Evolutionary conservation across 2,329 filamentous ascomycete genomes (phyloP), one percentile per base, ranked within the genome.

Genomic region (Dactylellina cionopaga): DNA sequence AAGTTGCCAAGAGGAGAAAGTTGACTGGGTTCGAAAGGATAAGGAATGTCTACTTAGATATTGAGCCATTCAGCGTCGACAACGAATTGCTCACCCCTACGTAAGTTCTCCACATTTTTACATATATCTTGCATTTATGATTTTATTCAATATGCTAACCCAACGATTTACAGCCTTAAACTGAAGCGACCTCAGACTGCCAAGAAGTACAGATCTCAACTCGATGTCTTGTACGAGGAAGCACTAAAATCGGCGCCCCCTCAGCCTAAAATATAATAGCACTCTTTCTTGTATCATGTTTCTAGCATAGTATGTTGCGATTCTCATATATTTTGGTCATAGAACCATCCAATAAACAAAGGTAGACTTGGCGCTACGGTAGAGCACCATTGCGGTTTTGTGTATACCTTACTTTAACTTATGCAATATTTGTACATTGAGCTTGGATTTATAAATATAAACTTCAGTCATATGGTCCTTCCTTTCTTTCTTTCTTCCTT

Each of bases 21-120:
- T 93, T 99, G 81, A 95, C 96, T 79, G 91, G 89, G 76, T 98
- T 91, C 77, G 95, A 99, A 84, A 87, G 88, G 75, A 89, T 98
- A 47, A 87, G 86, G 79, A 90, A 89, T 76, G 85, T 90, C 64
- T 81, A 89, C 74, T 82, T 99, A 76, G 89, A 90, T 77, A 77
- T 97, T 11, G 95, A 99, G 70, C 95, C 95, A 1, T 98, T 99
- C 78, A 91, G 88, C 0, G 88, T 98, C 75, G 93, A 96, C 54
- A 99, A 99, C 79, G 91, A 96, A 81, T 84, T 97, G 52, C 82
- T 93, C 79, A 95, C 91, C 17, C 91, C 92, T 19, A 96, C 92
- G 91, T 49, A 44, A 54, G 35, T 39, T 37, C 58, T 76, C 41
- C 15, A 2, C 13, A 5, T n/a, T 29, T 29, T 51, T 9, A 31